Base-by-base conservation (phyloP, 2,329 filamentous ascomycete genomes). In the Aspergillus viridinutans region DNA sequence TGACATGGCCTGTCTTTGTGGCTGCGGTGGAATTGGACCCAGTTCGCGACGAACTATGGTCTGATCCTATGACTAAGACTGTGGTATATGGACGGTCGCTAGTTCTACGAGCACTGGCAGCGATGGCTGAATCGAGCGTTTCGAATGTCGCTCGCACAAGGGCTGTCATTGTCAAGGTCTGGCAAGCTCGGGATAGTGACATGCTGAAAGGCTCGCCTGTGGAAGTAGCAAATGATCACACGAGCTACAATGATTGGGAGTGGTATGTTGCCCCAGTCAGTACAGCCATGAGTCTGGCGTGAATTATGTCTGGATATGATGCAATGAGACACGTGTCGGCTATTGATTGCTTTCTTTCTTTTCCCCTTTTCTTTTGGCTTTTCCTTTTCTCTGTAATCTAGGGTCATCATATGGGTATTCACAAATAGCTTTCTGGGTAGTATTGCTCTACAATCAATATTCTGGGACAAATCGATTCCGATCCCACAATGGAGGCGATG, bases 121-220 rank as follows among this genome's bases (percentile, higher is more conserved):
- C 69, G 1, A 75, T 81, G 69, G 67, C 72, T 0, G 70, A 74
- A 23, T 74, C 70, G 0, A 78, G 76, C 1, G 66, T 80, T 0
- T 69, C 70, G 2, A 81, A 81, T 49, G 71, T 80, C 6, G 69
- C 74, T 9, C 72, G 76, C 21, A 80, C 77, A 7, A 68, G 76
- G 10, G 73, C 75, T 0, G 79, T 81, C 3, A 78, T 81, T 52
- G 69, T 74, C 9, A 79, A 77, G 48, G 72, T 81, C 10, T 81
- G 79, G 79, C 73, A 75, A 55, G 72, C 73, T 47, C 70, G 79
- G 23, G 78, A 81, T 52, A 59, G 68, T 32, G 67, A 71, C 47
- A 58, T 73, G 47, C 54, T 70, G 7, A 71, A 68, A 29, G 58
- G 56, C 8, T 52, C 57, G 6, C 25, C 60, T 9, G 62, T 58